Evolutionary conservation across 495 filamentous ascomycete genomes (phyloP), one percentile per base, ranked within the genome.

Genomic region (Penicillium alfredii): DNA sequence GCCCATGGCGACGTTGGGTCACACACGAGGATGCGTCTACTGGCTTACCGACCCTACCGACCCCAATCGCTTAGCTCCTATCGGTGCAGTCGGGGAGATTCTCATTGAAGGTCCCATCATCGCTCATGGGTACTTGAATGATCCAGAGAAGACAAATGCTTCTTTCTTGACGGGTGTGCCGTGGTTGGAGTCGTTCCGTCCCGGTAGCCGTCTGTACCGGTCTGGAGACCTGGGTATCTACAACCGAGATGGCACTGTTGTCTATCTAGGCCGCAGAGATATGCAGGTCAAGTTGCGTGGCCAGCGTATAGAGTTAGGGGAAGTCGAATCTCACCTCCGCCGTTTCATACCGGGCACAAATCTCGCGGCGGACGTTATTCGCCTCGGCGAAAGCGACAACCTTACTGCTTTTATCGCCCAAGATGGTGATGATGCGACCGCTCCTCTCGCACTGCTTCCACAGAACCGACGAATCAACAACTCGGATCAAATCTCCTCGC

Each of bases 11-110:
- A n/a, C n/a, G n/a, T n/a, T n/a, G n/a, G n/a, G n/a, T n/a, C n/a
- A n/a, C n/a, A n/a, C n/a, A n/a, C n/a, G n/a, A n/a, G 38, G 38
- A 0, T 12, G 38, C 7, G 15, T 30, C 2, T 6, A 27, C 7
- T 51, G 48, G 48, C 39, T 51, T 0, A 8, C 15, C 0, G 4
- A 47, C 26, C 24, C 38, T 4, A 60, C 70, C 23, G 33, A 49
- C 4, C 48, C 72, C 33, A 60, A 71, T 25, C 38, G 71, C 22
- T 60, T 80, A 1, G 53, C 64, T 6, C 70, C 72, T 0, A 38
- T 78, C 18, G 76, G 76, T 3, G 45, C 55, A 3, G 51, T 71
- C 4, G 76, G 76, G 7, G 76, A 80, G 45, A 52, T 79, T 23
- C 31, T 71, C n/a, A 55, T 80, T 25, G 67, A 72, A 47, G 38